Base-by-base conservation (phyloP, 1,284 basidiomycete genomes). In the Athelia sp. region DNA sequence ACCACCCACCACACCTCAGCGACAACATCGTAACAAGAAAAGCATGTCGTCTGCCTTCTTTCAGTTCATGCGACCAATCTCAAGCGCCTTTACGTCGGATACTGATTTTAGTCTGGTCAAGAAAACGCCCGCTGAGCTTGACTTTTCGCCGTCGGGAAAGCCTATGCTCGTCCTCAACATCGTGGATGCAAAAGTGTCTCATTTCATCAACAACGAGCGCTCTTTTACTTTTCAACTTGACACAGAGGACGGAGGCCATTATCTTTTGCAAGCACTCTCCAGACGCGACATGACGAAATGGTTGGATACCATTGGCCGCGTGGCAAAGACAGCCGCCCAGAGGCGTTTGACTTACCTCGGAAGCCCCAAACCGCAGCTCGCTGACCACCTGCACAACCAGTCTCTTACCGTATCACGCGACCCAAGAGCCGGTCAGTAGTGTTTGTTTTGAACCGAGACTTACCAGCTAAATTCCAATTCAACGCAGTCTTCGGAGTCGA, bases 241-340 rank as follows among this genome's bases (percentile, higher is more conserved):
- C 56, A 88, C 90, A 1, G 90, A 93, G 61, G 90, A 93, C 60
- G 90, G 90, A 3, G 88, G 87, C 0, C 82, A 86, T 56, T 90
- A 90, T 57, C 65, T 91, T 22, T 67, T 93, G 15, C 90, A 93
- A 62, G 82, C 87, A 1, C 63, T 80, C 26, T 81, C 75, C 51
- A 79, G 75, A 61, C 68, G 72, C 24, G 87, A 90, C 54, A 82
- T 88, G 79, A 72, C 64, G 47, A 81, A 75, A 56, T 93, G 90
- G 90, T 73, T 89, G 50, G 79, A 84, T 19, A 82, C 79, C 14
- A 82, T 93, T 52, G 76, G 76, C 40, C 75, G 79, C 19, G 78
- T 88, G 34, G 81, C 87, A 26, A 83, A 81, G 56, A 76, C 75
- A 47, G 84, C 85, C 44, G 85, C 87, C 6, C 83, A 86, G 58